Evolutionary conservation across 78 protist genomes (phyloP).

Genomic region (Dictyostelium purpureum): DNA sequence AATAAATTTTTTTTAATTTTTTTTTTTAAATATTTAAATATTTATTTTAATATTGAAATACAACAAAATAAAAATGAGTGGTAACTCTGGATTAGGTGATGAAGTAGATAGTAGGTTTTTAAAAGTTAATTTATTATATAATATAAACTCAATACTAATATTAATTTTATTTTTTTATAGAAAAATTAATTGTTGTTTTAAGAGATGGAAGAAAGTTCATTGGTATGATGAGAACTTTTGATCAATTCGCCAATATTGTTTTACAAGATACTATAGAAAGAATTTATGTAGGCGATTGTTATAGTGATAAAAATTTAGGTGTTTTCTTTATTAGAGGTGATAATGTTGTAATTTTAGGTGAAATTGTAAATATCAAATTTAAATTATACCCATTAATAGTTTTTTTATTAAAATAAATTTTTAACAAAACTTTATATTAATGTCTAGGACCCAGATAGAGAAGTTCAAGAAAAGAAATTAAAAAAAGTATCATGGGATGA

Average conservation of each 20-base stretch:
- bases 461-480: conserved; percentile 47
- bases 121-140: not conserved
- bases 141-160: not conserved
- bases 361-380: conserved; percentile 29
- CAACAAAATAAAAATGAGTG: conserved; percentile 39
- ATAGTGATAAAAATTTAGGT: conserved; percentile 84
- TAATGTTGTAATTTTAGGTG: conserved; percentile 90
- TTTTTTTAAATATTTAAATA: not conserved
- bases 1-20: not conserved
- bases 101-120: conserved; percentile 63
- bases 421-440: not conserved
- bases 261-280: conserved; percentile 89
- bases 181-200: conserved; percentile 84
- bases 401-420: not conserved
- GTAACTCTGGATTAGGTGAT: conserved; percentile 59
- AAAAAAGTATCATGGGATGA: conserved; percentile 67
- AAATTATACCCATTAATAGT: not conserved
- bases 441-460: conserved; percentile 60
- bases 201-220: conserved; percentile 92
- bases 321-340: conserved; percentile 89
- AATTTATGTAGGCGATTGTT: conserved; percentile 70
- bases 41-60: not conserved
- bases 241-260: conserved; percentile 91
- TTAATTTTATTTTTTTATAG: not conserved
- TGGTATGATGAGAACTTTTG: conserved; percentile 90